These are phyloP conservation scores for Ensete glaucum DNA, from an alignment of 176 grass and related monocot genomes.

Conservation along the genomic window DNA sequence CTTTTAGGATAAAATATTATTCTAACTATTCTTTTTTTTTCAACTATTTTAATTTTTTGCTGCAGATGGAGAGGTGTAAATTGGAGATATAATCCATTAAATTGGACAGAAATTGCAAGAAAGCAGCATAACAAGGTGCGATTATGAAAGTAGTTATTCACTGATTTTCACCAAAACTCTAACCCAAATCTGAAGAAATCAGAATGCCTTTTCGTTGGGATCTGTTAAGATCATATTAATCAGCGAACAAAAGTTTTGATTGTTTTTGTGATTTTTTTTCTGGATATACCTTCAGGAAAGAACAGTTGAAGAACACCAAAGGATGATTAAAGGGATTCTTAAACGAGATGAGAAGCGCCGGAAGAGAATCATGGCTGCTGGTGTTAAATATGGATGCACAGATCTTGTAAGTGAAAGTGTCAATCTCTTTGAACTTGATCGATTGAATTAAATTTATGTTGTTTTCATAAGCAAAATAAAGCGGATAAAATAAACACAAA, in stretches of 20 bases:
- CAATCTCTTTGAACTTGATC: neutral
- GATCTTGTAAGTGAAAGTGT: conserved; percentile 49
- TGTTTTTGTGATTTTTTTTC: conserved; percentile 3
- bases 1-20: neutral
- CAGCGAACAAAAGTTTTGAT: neutral
- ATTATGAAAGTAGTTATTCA: neutral
- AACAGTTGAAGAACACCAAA: conserved; percentile 54
- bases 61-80: conserved; percentile 67
- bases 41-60: conserved; percentile 10
- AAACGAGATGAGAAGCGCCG: conserved; percentile 63
- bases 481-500: no score
- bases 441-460: neutral
- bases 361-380: conserved; percentile 68
- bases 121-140: conserved; percentile 61
- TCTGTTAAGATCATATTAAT: no score
- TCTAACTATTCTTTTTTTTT: neutral
- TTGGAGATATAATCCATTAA: conserved; percentile 32
- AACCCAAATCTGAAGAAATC: no score
- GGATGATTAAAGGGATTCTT: conserved; percentile 57
- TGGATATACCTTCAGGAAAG: conserved; percentile 46
- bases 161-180: neutral
- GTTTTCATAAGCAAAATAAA: neutral
- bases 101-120: conserved; percentile 49
- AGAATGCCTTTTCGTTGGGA: no score
- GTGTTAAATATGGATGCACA: conserved; percentile 80